A percentile compares a stretch with the other conserved stretches of the same genome.
Conservation (phyloP, 768 basidiomycete species). For the Boletus fagicola region DNA sequence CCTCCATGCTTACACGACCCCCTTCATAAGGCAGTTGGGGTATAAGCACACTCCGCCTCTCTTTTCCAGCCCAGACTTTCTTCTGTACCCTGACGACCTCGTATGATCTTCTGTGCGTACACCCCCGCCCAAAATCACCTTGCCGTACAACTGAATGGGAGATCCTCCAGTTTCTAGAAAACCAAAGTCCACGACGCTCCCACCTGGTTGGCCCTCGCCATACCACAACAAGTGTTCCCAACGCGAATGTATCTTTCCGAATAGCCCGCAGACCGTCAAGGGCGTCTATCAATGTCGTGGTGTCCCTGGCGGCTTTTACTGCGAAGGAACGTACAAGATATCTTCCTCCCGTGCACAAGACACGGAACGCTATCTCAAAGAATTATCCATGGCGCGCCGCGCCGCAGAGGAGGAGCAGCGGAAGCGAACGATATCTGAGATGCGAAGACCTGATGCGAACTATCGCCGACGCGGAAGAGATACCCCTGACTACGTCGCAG, state of each 20-base stretch:
- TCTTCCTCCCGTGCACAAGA: constrained; percentile 35
- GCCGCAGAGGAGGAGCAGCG: constrained; percentile 32
- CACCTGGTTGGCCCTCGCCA: constrained; percentile 36
- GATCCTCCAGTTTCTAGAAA: constrained; percentile 29
- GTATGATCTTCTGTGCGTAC: constrained; percentile 31
- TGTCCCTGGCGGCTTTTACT: constrained; percentile 35
- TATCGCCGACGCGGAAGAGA: constrained; percentile 19
- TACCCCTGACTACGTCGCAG: constrained; percentile 1
- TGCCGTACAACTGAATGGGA: neutral
- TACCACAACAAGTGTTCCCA: constrained; percentile 39
- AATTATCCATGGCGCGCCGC: constrained; percentile 23
- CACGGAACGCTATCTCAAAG: constrained; percentile 32
- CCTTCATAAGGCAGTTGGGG: constrained; percentile 27
- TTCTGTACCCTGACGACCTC: constrained; percentile 16
- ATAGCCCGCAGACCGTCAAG: constrained; percentile 29
- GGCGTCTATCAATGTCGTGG: constrained; percentile 35
- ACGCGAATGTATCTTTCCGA: constrained; percentile 32
- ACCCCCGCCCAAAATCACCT: neutral
- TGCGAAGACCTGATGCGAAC: constrained; percentile 25
- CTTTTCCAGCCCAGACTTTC: neutral
- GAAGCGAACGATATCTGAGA: constrained; percentile 27
- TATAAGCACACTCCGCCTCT: constrained; percentile 14
- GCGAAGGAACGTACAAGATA: constrained; percentile 35
- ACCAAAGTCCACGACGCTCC: constrained; percentile 28
- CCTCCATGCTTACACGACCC: constrained; percentile 12